Conservation (phyloP, 352 stramenopile species). For the Phytophthora constricta region DNA sequence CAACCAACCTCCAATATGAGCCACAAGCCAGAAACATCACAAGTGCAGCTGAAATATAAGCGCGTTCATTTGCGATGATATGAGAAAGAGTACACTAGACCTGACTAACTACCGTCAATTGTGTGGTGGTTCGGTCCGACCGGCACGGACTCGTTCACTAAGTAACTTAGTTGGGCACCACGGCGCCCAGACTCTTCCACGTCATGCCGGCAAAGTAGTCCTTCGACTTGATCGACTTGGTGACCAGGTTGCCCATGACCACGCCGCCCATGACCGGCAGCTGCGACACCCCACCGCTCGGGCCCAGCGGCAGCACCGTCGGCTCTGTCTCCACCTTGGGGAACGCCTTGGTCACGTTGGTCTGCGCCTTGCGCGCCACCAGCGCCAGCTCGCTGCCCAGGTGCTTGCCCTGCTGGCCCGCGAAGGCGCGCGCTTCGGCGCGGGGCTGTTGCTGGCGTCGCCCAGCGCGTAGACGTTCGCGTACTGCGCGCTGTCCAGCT, state of each 20-base stretch:
- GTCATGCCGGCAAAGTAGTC: slow-evolving; percentile 52
- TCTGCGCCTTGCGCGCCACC: slow-evolving; percentile 47
- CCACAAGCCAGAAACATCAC: too few relatives aligned
- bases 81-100: background rate
- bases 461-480: slow-evolving; percentile 60
- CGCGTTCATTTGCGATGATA: background rate
- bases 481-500: slow-evolving; percentile 52
- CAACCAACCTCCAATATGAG: too few relatives aligned
- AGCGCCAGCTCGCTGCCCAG: slow-evolving; percentile 44
- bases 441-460: slow-evolving; percentile 54
- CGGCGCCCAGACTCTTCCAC: slow-evolving; percentile 45
- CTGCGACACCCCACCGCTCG: slow-evolving; percentile 58
- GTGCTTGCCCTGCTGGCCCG: slow-evolving; percentile 49
- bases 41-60: background rate
- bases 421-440: slow-evolving; percentile 52
- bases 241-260: slow-evolving; percentile 61
- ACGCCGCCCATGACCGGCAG: slow-evolving; percentile 56
- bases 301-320: slow-evolving; percentile 57
- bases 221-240: slow-evolving; percentile 51
- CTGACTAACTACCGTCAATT: background rate
- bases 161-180: slow-evolving; percentile 36
- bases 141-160: background rate
- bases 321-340: slow-evolving; percentile 41
- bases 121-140: background rate
- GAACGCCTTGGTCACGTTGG: slow-evolving; percentile 46